Evolutionary conservation across 2,329 filamentous ascomycete genomes (phyloP), one percentile per base, ranked within the genome.

Genomic region (Lecanicillium sp.): DNA sequence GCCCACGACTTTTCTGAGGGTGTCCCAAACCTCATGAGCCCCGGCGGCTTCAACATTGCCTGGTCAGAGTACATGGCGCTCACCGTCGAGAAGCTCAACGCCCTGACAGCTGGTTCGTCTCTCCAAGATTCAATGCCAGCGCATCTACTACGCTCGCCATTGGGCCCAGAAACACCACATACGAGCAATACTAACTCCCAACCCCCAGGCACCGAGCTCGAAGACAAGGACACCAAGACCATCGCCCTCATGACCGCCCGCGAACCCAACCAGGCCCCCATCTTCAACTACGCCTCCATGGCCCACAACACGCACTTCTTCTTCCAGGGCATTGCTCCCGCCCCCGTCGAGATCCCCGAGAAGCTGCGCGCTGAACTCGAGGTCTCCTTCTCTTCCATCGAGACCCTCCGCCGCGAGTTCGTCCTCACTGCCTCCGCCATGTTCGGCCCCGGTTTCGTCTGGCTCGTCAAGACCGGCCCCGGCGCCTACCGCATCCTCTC

Each of bases 201-300:
- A 8, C 23, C 23, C 30, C 12, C 56, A 89, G 86, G 79, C 56
- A 84, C 79, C 56, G 72, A 81, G 15, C 76, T 79, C 60, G 83
- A 83, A 55, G 69, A 79, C 63, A 70, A 76, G 56, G 70, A 76
- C 43, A 67, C 81, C 52, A 83, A 86, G 67, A 73, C 81, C 39
- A 82, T 95, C 61, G 69, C 87, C 61, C 74, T 91, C 60, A 74
- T 81, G 60, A 84, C 84, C 51, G 87, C 91, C 51, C 88, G 90
- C 66, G 80, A 93, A 60, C 85, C 91, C 37, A 75, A 76, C 56
- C 75, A 79, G 54, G 93, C 93, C 35, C 76, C 84, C 58, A 73
- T 85, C 64, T 98, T 98, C 82, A 98, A 97, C 78, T 81, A 94
- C 66, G 93, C 93, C 66, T 95, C 88, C 59, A 95, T 95, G 87